Conservation (phyloP, 148 eudicot genomes). For the Gaultheria prostrata region DNA sequence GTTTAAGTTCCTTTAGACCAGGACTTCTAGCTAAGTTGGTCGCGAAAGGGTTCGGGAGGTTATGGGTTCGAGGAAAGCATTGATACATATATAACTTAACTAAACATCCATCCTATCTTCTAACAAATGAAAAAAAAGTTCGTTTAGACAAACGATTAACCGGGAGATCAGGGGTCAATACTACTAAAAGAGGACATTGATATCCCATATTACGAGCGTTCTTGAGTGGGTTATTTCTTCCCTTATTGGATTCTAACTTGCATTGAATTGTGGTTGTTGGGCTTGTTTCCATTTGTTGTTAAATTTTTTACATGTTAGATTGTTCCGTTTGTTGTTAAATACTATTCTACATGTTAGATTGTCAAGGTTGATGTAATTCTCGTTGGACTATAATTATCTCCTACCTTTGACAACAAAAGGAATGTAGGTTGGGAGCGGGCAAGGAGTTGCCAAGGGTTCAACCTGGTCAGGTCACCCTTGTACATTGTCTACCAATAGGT, state of each 20-base stretch:
- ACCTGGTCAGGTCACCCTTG: not conserved
- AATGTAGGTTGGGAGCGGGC: not conserved
- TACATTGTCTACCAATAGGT: not conserved
- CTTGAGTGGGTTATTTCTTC: not conserved
- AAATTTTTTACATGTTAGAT: not conserved
- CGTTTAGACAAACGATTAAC: not conserved
- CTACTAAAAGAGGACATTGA: not conserved
- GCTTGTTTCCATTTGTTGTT: not conserved
- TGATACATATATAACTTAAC: too few species aligned
- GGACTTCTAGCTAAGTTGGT: too few species aligned
- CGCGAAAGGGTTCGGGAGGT: too few species aligned
- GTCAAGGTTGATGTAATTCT: not conserved
- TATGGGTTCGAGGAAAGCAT: too few species aligned
- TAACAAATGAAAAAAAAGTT: too few species aligned
- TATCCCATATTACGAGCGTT: not conserved
- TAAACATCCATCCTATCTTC: too few species aligned
- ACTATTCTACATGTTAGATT: not conserved
- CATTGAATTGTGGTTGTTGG: not conserved
- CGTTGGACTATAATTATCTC: not conserved
- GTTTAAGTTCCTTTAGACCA: not conserved
- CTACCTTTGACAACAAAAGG: not conserved
- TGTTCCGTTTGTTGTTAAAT: not conserved
- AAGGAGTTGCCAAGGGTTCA: not conserved
- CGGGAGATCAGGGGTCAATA: not conserved
- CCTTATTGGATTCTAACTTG: not conserved